Evolutionary conservation across 108 stramenopile species (phyloP).

Genomic region (Skeletonema costatum): DNA sequence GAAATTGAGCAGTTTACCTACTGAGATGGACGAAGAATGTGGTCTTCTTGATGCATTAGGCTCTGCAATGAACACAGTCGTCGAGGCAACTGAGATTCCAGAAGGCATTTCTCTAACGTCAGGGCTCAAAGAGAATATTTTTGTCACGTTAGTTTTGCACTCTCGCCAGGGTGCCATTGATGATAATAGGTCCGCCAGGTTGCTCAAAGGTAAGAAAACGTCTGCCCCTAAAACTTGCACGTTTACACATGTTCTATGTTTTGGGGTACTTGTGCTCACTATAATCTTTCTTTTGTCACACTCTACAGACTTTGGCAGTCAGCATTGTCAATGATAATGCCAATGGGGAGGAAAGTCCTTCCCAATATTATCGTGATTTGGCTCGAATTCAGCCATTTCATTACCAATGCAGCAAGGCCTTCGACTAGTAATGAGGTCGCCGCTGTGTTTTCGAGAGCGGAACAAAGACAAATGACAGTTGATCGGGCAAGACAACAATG

Average conservation of each 20-base stretch:
- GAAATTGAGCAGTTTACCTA: conserved; percentile 14
- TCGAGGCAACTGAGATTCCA: conserved; percentile 20
- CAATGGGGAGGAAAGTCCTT: conserved; percentile 35
- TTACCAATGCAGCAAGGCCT: conserved; percentile 39
- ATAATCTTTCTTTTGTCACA: not conserved
- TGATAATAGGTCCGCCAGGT: conserved; percentile 26
- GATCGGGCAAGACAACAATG: conserved; percentile 22
- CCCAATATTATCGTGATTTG: conserved; percentile 12
- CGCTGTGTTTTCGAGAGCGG: conserved; percentile 26
- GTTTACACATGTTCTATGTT: not conserved
- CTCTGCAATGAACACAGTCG: conserved; percentile 16
- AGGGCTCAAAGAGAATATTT: conserved; percentile 38
- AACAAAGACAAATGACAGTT: conserved; percentile 24
- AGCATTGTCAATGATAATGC: conserved; percentile 39
- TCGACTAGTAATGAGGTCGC: conserved; percentile 38
- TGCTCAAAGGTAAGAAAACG: not conserved
- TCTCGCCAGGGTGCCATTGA: conserved; percentile 20
- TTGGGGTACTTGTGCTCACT: not conserved
- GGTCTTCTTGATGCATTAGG: conserved; percentile 14
- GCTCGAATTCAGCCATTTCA: conserved; percentile 39
- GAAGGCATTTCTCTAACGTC: conserved; percentile 20
- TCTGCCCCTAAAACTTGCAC: too few species aligned
- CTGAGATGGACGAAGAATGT: conserved; percentile 5
- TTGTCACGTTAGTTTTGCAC: conserved; percentile 34
- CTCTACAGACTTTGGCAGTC: conserved; percentile 28